Base-by-base conservation (phyloP, 1,139 yeast genomes). In the Blastobotrys serpentis region DNA sequence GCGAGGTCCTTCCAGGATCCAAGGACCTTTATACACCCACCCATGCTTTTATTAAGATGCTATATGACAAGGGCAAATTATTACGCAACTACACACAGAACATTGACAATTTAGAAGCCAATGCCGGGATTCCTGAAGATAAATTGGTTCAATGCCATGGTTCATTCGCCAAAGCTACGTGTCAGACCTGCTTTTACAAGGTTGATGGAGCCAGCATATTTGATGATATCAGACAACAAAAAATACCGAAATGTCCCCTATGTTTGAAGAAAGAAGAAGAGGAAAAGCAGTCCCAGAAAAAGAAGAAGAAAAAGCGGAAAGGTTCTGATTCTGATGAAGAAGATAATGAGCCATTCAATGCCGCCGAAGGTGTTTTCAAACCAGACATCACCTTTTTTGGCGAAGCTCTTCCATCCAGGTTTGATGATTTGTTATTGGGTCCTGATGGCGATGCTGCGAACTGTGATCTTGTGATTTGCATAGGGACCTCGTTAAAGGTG, bases 321-420 rank as follows among this genome's bases (percentile, higher is more conserved):
- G 25, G 46, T 21, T 49, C 52, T 21, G 52, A 53, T 21, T 56
- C 51, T 14, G 59, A 56, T 29, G 61, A 59, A 13, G 62, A 60
- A 23, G 57, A 59, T 4, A 56, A 52, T 5, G 54, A 48, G 2
- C 56, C 47, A 2, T 52, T 40, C n/a, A 47, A 47, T 26, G 50
- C 57, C 10, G 37, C 48, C 11, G 82, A 67, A 62, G 96, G 96
- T n/a, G 92, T 89, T 4, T 76, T 87, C 75, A 90, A 92, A 63
- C 98, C 98, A 0, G 96, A 92, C 65, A 90, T 92, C 51, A 90
- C 97, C 0, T 92, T 92, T 62, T 92, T 92, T 60, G 96, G 96
- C 5, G 98, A 92, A 64, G 80, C 83, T 11, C 73, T 92, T 49
- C 97, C 98, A 0, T 69, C 74, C n/a, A 67, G 75, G 47, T 89